Base-by-base conservation (phyloP, 352 stramenopile species). In the Globisporangium sylvaticum region DNA sequence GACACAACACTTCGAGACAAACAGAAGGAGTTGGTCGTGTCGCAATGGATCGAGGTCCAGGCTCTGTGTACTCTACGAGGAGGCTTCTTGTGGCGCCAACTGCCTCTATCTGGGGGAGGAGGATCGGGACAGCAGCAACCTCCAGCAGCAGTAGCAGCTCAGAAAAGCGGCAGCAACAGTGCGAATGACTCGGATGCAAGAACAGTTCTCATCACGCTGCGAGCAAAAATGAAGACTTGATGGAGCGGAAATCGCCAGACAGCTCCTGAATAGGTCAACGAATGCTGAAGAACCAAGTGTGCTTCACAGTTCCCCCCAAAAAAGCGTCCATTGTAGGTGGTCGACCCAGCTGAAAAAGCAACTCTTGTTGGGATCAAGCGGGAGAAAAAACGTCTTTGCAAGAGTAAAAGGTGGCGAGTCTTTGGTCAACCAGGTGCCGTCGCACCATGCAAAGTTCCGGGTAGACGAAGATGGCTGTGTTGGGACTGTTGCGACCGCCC, bases 11-110 rank as follows among this genome's bases (percentile, higher is more conserved):
- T 69, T 27, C 46, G 64, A 46, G 56, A 42, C n/a, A 62, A 61
- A 34, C 68, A 75, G n/a, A 62, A 70, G 3, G 63, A 85, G 9
- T 22, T 84, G 5, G 57, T 73, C 15, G 74, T 83, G 10, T 54
- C 66, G 0, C 73, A 85, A 37, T 83, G 75, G 71, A 70, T 85
- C 34, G 67, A 85, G 56, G 64, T 85, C 15, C 73, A 70, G 53
- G 77, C 72, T 20, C 57, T 77, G 12, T 85, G 79, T 31, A 76
- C 69, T 18, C 57, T 88, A 4, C 77, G 79, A 48, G 75, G 77
- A 34, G 77, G 77, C 4, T 63, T 66, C 22, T 58, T 82, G 50
- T 86, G 78, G 78, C 72, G 72, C 1, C 58, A 65, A 6, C 48
- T 78, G 9, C 67, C 57, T 0, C 31, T 46, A 6, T 12, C 31